Percentiles rank a stretch among this genome's conserved stretches.
Evolutionary conservation across 169 alveolate species (phyloP).

Genomic region (Pseudocohnilembus persalinus): DNA sequence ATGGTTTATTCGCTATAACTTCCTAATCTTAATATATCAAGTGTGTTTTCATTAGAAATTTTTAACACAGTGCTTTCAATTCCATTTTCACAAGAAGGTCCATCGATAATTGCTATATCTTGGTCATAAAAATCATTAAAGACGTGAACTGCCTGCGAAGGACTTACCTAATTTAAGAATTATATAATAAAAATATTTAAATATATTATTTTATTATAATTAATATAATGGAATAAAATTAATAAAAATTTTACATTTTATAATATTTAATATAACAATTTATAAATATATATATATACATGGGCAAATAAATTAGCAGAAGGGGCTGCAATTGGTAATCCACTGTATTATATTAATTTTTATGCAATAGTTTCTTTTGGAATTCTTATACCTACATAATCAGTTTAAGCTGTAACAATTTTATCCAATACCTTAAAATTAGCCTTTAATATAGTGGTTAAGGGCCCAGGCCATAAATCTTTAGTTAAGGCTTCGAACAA

Average conservation of each 20-base stretch:
- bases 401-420: conserved; percentile 88
- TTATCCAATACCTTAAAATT: conserved; percentile 67
- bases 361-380: conserved; percentile 89
- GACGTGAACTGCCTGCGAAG: conserved; percentile 94
- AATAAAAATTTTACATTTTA: no score
- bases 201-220: no score
- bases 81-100: conserved; percentile 85
- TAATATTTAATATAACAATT: no score
- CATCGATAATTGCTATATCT: conserved; percentile 89
- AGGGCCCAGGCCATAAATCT: conserved; percentile 96
- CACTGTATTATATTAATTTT: conserved; percentile 73
- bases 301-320: conserved; percentile 96
- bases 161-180: conserved; percentile 59
- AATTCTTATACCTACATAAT: conserved; percentile 90
- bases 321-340: conserved; percentile 96
- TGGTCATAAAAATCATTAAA: conserved; percentile 89
- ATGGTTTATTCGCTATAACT: conserved; percentile 52
- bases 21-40: conserved; percentile 61
- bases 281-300: conserved; percentile 46
- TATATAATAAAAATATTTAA: no score
- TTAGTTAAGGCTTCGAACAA: conserved; percentile 70
- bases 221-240: no score
- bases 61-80: conserved; percentile 96
- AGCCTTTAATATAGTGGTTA: conserved; percentile 89
- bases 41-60: conserved; percentile 46